Evolutionary conservation across 164 flowering plant species (phyloP).

Genomic region (Vitis rupestris): DNA sequence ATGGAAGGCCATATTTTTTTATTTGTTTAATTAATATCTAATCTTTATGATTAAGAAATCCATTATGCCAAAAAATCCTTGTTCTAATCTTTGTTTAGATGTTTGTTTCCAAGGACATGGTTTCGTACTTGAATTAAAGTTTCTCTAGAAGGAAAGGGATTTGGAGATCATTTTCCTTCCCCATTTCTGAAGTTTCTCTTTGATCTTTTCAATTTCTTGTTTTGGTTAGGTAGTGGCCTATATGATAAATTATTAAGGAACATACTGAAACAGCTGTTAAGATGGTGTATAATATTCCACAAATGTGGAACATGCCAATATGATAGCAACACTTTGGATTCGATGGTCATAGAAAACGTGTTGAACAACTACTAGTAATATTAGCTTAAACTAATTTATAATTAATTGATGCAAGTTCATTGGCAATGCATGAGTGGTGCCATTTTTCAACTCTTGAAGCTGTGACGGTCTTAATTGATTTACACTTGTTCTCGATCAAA

Average conservation of each 20-base stretch:
- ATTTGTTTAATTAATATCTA: not conserved
- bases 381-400: no score
- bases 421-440: no score
- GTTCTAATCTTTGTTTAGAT: not conserved
- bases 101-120: not conserved
- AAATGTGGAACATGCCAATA: no score
- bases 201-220: not conserved
- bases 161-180: not conserved
- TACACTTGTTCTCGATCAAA: no score
- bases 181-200: not conserved
- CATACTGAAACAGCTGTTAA: no score
- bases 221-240: not conserved
- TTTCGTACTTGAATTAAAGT: not conserved
- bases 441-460: no score
- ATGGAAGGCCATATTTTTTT: not conserved
- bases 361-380: no score
- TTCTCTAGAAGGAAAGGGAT: not conserved
- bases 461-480: no score
- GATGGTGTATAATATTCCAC: no score
- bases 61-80: slow-evolving; percentile 1
- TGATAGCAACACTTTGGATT: no score
- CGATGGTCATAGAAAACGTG: no score
- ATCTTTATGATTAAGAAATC: slow-evolving; percentile 8
- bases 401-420: no score
- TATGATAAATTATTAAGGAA: not conserved